Percentiles rank a stretch among this genome's conserved stretches.
Conservation (phyloP, 129 eudicot species). For the Flaveria bidentis region DNA sequence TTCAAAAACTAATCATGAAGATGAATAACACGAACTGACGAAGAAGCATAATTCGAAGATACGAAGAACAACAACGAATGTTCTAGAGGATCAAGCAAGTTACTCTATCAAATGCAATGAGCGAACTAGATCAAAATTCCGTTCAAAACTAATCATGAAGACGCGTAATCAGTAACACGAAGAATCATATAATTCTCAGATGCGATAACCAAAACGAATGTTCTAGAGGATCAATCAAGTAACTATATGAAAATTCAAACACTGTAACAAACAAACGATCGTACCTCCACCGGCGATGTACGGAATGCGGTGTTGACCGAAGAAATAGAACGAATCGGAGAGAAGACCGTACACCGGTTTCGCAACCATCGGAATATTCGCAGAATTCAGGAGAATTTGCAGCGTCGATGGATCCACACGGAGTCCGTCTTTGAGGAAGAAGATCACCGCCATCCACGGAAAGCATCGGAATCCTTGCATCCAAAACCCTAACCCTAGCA, state of each 20-base stretch:
- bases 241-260: not conserved
- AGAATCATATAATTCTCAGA: not conserved
- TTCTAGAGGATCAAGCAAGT: no score
- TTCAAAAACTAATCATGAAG: not conserved
- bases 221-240: constrained; percentile 14
- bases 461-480: constrained; percentile 89
- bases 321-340: constrained; percentile 72
- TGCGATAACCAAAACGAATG: constrained; percentile 2
- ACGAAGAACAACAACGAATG: no score
- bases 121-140: not conserved
- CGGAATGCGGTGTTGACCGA: constrained; percentile 85
- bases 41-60: not conserved
- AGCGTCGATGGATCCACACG: constrained; percentile 70
- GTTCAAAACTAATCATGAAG: not conserved
- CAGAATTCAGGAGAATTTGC: constrained; percentile 81
- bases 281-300: constrained; percentile 90
- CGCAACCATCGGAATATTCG: constrained; percentile 92
- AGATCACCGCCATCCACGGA: constrained; percentile 82
- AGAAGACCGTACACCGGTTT: constrained; percentile 83
- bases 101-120: not conserved
- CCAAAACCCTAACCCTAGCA: constrained; percentile 75
- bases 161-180: not conserved
- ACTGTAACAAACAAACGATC: not conserved
- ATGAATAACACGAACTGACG: not conserved
- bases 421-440: constrained; percentile 77